Conservation (phyloP, 768 basidiomycete genomes). For the Daedalea quercina region DNA sequence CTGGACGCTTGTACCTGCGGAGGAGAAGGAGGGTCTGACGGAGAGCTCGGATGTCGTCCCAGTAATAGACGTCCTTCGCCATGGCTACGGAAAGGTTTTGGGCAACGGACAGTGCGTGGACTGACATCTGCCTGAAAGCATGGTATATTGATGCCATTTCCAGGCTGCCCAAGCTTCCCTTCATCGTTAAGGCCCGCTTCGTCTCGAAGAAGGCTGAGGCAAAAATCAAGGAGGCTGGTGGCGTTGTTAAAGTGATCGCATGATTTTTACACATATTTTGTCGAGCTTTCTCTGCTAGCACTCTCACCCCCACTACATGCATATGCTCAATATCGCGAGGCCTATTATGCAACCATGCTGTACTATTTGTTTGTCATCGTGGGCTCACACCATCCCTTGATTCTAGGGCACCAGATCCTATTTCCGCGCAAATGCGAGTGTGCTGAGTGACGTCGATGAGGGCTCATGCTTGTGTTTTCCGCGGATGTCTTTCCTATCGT, state of each 20-base stretch:
- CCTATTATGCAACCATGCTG: constrained; percentile 24
- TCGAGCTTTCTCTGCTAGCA: constrained; percentile 16
- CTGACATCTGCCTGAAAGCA: not conserved
- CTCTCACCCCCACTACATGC: constrained; percentile 17
- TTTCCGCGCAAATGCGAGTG: no score
- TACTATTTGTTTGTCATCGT: no score
- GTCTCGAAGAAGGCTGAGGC: constrained; percentile 84
- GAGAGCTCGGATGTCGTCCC: constrained; percentile 81
- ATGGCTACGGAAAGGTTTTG: constrained; percentile 90
- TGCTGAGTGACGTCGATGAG: no score
- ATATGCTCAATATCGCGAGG: constrained; percentile 23
- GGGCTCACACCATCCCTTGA: no score
- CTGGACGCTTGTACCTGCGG: constrained; percentile 83
- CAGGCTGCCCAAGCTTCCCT: constrained; percentile 83
- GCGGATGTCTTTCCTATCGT: no score
- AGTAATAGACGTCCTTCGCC: constrained; percentile 81
- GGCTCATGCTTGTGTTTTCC: no score
- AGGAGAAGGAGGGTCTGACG: constrained; percentile 73
- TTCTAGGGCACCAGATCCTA: no score
- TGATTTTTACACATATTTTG: constrained; percentile 34
- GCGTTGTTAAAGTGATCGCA: constrained; percentile 89
- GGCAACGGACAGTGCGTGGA: constrained; percentile 79
- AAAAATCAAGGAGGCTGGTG: constrained; percentile 92
- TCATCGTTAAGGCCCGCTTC: constrained; percentile 97
- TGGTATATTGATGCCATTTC: not conserved